These are phyloP conservation scores for Fonsecaea monophora DNA, from an alignment of 2,329 filamentous ascomycete genomes.

Conservation along the genomic window DNA sequence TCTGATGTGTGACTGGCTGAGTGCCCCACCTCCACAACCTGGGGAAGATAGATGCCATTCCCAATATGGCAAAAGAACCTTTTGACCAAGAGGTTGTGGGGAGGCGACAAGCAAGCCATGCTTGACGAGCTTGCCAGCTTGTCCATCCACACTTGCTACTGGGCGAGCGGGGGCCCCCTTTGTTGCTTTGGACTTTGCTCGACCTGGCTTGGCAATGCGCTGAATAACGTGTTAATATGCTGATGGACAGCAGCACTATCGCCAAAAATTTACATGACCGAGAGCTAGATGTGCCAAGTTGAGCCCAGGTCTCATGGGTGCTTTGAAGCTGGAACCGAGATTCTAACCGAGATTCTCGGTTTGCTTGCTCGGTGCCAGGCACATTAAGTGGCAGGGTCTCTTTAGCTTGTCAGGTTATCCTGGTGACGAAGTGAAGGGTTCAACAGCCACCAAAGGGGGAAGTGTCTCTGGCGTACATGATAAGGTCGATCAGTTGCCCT, in stretches of 20 bases:
- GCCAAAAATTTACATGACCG: not conserved
- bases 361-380: not conserved
- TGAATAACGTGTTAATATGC: not conserved
- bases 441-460: not conserved
- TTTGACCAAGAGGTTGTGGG: not conserved
- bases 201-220: not conserved
- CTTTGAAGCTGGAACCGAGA: not conserved
- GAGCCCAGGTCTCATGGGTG: not conserved
- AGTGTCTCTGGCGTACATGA: not conserved
- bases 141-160: no score
- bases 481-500: not conserved
- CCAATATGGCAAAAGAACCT: not conserved
- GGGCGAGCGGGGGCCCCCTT: not conserved
- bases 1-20: not conserved
- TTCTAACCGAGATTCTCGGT: constrained; percentile 1
- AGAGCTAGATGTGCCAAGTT: not conserved
- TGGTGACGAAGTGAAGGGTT: not conserved
- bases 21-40: not conserved
- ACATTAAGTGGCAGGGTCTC: not conserved
- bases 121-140: not conserved
- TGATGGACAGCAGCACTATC: not conserved
- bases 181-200: not conserved
- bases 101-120: not conserved
- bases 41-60: not conserved
- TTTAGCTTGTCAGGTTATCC: not conserved